Percentiles rank a stretch among this genome's conserved stretches.
Conservation (phyloP, 257 asterid species). For the Scutellaria baicalensis region DNA sequence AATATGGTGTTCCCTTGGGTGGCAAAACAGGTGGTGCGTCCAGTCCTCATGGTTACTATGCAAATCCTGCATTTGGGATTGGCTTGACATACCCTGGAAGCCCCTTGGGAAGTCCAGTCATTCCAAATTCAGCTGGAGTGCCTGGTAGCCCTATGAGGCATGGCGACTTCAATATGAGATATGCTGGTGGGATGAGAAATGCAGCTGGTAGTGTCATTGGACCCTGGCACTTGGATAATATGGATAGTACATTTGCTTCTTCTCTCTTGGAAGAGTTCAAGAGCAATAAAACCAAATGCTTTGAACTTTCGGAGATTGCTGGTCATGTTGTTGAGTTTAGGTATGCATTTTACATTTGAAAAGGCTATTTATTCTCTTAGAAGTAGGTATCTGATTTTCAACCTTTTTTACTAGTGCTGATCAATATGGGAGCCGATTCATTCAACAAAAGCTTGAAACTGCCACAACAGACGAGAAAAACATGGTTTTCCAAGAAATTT, state of each 20-base stretch:
- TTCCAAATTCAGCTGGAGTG: constrained; percentile 61
- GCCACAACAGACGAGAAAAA: constrained; percentile 83
- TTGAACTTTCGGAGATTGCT: constrained; percentile 81
- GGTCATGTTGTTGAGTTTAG: constrained; percentile 97
- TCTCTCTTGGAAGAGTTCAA: constrained; percentile 91
- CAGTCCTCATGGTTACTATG: constrained; percentile 77
- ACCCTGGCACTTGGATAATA: constrained; percentile 75
- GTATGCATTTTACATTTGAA: constrained; percentile 24
- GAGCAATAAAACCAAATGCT: constrained; percentile 85
- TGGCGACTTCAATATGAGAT: constrained; percentile 66
- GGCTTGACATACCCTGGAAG: constrained; percentile 84
- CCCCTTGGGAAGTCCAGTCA: constrained; percentile 59
- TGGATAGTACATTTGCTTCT: constrained; percentile 61
- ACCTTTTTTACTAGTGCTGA: constrained; percentile 52
- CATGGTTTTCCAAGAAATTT: constrained; percentile 88
- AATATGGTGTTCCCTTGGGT: constrained; percentile 56
- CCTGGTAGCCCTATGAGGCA: constrained; percentile 95
- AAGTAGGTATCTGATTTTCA: constrained; percentile 11
- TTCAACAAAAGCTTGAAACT: constrained; percentile 94
- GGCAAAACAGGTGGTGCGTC: constrained; percentile 44
- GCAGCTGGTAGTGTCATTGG: constrained; percentile 70
- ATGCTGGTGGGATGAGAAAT: constrained; percentile 66
- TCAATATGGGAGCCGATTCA: constrained; percentile 97
- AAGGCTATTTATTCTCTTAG: not conserved
- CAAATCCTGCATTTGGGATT: constrained; percentile 64